A percentile compares a stretch with the other conserved stretches of the same genome.
These are phyloP conservation scores for Verticillium tricorpus DNA, from an alignment of 2,329 filamentous ascomycete genomes.

Conservation along the genomic window DNA sequence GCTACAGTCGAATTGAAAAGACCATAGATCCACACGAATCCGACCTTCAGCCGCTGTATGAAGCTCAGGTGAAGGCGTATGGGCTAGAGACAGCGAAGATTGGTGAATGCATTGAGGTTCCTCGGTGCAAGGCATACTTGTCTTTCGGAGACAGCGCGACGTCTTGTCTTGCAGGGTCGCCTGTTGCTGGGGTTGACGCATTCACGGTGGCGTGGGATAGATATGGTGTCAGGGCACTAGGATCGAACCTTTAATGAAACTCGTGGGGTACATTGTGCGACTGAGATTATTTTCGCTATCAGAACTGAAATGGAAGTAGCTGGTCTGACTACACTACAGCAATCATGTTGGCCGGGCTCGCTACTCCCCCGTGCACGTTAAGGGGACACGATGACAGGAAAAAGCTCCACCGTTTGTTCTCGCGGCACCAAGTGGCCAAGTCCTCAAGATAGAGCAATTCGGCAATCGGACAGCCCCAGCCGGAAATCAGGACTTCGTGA, in stretches of 20 bases:
- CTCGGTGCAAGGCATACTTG: neutral
- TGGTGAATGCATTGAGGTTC: neutral
- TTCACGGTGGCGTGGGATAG: neutral
- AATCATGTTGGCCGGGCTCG: slow-evolving; percentile 1
- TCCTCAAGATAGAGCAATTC: slow-evolving; percentile 1
- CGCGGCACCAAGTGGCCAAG: neutral
- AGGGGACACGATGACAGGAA: slow-evolving; percentile 1
- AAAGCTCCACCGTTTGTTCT: neutral
- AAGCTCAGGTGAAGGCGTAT: neutral
- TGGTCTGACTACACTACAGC: neutral
- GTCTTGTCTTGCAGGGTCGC: neutral
- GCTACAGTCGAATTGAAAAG: neutral
- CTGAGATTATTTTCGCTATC: neutral
- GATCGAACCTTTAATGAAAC: neutral
- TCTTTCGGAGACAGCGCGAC: neutral
- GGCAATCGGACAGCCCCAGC: slow-evolving; percentile 1
- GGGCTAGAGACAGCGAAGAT: neutral
- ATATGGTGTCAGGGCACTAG: neutral
- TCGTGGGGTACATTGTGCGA: neutral
- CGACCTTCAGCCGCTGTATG: neutral
- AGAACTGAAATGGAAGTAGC: neutral
- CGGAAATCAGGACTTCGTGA: neutral
- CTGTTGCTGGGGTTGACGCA: neutral
- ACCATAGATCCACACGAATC: neutral
- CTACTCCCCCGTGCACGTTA: neutral